Evolutionary conservation across 106 monocot genomes (phyloP).

Genomic region (Gastrodia elata): DNA sequence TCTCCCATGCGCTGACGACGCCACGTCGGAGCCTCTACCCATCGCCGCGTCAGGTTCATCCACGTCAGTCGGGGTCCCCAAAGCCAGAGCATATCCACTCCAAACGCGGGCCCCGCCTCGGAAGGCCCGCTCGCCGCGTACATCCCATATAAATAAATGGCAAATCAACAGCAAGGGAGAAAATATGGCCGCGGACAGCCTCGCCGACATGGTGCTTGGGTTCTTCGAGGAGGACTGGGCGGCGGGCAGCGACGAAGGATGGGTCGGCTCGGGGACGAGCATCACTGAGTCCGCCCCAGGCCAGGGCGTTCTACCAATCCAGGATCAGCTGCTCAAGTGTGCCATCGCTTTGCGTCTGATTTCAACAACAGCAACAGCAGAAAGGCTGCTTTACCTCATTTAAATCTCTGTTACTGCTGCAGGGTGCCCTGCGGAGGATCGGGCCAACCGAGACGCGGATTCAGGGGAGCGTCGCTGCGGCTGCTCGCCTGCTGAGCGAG

Average conservation of each 20-base stretch:
- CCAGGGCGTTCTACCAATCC: slow-evolving; percentile 60
- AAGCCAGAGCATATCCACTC: neutral
- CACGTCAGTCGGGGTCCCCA: neutral
- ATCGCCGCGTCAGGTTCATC: slow-evolving; percentile 5
- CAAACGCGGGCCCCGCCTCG: neutral
- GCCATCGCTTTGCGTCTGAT: neutral
- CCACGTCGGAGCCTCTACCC: neutral
- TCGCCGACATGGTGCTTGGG: slow-evolving; percentile 5
- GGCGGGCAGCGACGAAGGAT: slow-evolving; percentile 17
- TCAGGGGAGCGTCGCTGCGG: slow-evolving; percentile 21
- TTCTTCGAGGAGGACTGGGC: neutral
- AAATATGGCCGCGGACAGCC: neutral
- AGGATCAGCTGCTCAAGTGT: slow-evolving; percentile 50
- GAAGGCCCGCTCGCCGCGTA: neutral
- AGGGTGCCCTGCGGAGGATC: slow-evolving; percentile 40
- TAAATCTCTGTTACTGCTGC: neutral
- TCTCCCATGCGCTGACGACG: neutral
- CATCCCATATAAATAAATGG: neutral
- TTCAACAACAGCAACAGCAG: too few relatives aligned
- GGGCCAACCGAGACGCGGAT: slow-evolving; percentile 51
- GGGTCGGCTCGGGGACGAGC: slow-evolving; percentile 7
- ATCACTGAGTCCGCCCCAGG: slow-evolving; percentile 10
- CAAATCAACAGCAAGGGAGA: neutral
- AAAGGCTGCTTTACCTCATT: too few relatives aligned
- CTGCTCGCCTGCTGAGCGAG: slow-evolving; percentile 17